Evolutionary conservation across 257 asterid genomes (phyloP).

Genomic region (Nicotiana knightiana): DNA sequence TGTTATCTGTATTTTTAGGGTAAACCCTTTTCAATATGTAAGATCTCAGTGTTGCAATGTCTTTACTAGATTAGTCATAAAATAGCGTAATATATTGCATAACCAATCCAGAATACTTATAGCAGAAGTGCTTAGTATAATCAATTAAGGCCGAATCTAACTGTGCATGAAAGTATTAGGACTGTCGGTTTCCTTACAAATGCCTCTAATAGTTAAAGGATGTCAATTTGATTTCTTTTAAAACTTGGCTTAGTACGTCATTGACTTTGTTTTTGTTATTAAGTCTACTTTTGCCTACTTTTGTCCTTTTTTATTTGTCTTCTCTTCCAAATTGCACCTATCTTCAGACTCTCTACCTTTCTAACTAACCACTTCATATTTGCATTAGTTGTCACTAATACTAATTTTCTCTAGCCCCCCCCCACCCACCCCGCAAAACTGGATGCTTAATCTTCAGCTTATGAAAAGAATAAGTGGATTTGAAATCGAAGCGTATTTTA

Average conservation of each 20-base stretch:
- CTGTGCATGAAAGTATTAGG: not conserved
- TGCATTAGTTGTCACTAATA: not conserved
- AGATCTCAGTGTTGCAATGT: conserved; percentile 17
- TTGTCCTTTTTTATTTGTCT: conserved; percentile 11
- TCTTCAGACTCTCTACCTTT: not conserved
- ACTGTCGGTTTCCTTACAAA: not conserved
- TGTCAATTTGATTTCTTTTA: not conserved
- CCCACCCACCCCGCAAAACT: not conserved
- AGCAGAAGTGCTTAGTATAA: not conserved
- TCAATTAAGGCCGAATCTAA: not conserved
- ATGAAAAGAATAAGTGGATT: not conserved
- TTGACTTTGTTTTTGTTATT: conserved; percentile 8
- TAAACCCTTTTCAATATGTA: not conserved
- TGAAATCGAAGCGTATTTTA: not conserved
- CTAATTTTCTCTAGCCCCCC: not conserved
- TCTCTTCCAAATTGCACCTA: not conserved
- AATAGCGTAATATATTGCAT: not conserved
- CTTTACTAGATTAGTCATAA: not conserved
- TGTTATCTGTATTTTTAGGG: no score
- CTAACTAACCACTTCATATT: not conserved
- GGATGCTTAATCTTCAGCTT: not conserved
- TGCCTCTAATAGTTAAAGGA: not conserved
- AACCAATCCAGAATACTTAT: not conserved
- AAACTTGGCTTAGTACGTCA: not conserved
- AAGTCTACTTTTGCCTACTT: conserved; percentile 11